Conservation (phyloP, 225 moss, liverwort and hornwort genomes). For the Bryoerythrophyllum caledonicum region DNA sequence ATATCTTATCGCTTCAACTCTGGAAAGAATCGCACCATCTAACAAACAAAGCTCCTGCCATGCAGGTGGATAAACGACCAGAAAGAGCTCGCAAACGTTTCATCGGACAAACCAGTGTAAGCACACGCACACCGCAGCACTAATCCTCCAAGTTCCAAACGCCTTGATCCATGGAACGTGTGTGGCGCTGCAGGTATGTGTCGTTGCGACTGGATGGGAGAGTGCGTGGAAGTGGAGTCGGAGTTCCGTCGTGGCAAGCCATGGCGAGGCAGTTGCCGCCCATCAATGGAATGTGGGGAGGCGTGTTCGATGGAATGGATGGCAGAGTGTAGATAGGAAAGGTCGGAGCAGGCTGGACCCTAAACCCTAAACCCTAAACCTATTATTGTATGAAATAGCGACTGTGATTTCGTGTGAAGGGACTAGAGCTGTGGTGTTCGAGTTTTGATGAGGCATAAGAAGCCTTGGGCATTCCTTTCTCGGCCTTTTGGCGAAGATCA, state of each 20-base stretch:
- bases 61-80: constrained; percentile 94
- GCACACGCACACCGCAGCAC: constrained; percentile 12
- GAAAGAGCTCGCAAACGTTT: constrained; percentile 85
- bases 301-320: constrained; percentile 94
- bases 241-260: constrained; percentile 82
- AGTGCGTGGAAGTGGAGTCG: constrained; percentile 94
- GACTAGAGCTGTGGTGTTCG: too few species aligned
- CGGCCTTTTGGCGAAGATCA: constrained; percentile 91
- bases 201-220: constrained; percentile 91
- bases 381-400: too few species aligned
- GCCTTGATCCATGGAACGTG: constrained; percentile 1
- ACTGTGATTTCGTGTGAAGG: too few species aligned
- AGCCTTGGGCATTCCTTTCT: constrained; percentile 29
- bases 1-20: too few species aligned
- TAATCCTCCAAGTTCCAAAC: neutral
- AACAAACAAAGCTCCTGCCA: constrained; percentile 12
- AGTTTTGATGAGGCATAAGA: neutral
- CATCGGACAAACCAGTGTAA: constrained; percentile 82
- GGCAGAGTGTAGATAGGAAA: constrained; percentile 63
- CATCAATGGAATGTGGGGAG: constrained; percentile 83
- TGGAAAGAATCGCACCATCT: too few species aligned
- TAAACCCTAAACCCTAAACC: too few species aligned
- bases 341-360: too few species aligned
- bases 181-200: constrained; percentile 62
- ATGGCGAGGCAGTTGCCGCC: constrained; percentile 85